Evolutionary conservation across 1,284 basidiomycete species (phyloP).

Genomic region (Wallemia hederae): DNA sequence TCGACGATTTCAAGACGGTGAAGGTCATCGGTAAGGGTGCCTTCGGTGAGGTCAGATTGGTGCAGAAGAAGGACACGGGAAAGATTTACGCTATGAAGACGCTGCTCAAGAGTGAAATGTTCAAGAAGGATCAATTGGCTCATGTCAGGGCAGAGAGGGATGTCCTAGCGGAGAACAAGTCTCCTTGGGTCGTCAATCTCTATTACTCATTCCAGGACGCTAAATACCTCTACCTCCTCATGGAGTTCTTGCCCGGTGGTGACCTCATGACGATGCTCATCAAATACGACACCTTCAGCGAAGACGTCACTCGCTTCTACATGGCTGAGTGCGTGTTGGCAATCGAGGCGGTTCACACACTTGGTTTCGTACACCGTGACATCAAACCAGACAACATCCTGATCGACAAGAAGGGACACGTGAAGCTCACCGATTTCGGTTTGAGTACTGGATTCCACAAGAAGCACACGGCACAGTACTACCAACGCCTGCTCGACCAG

Average conservation of each 20-base stretch:
- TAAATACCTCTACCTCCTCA: constrained; percentile 83
- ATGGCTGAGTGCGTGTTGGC: constrained; percentile 96
- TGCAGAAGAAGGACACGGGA: constrained; percentile 87
- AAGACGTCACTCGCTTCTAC: constrained; percentile 95
- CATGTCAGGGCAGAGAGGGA: constrained; percentile 97
- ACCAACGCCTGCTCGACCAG: constrained; percentile 61
- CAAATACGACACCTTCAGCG: constrained; percentile 97
- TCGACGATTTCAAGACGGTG: constrained; percentile 81
- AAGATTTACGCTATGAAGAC: constrained; percentile 99
- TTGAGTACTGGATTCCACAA: constrained; percentile 86
- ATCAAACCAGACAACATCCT: constrained; percentile 95
- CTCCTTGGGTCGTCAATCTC: constrained; percentile 87
- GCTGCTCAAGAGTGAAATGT: constrained; percentile 89
- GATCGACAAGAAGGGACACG: constrained; percentile 71
- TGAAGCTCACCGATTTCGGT: constrained; percentile 89
- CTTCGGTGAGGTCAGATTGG: constrained; percentile 50
- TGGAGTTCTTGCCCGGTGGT: constrained; percentile 95
- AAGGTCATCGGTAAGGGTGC: constrained; percentile 99
- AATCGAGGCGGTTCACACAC: constrained; percentile 88
- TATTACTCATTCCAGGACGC: constrained; percentile 98
- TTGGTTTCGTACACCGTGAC: constrained; percentile 96
- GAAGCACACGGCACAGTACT: constrained; percentile 76
- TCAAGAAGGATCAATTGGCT: constrained; percentile 93
- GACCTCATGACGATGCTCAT: constrained; percentile 75
- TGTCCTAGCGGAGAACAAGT: constrained; percentile 87